Base-by-base conservation (phyloP, 345 rosid species). In the Brassica nigra region DNA sequence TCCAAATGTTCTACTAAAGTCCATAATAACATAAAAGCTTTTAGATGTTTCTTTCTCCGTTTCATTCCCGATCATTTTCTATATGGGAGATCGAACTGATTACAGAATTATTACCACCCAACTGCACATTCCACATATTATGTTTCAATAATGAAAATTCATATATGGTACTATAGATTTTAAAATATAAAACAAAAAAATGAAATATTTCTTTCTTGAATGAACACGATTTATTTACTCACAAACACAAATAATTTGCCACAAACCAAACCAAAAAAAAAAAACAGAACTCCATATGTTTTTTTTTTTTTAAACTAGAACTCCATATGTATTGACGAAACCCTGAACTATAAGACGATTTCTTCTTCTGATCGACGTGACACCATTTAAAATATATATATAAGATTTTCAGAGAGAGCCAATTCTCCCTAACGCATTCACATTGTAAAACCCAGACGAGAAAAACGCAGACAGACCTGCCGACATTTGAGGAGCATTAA, bases 361-460 rank as follows among this genome's bases (percentile, higher is more conserved):
- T 37, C 23, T 77, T 62, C 63, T 69, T 69, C 54, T 47, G 11
- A 18, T 67, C 30, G 27, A 29, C 37, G 39, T 34, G 12, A 63
- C 23, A 27, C 12, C 18, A 11, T 42, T 31, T 8, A 30, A 15
- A 11, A 52, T 14, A 37, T 33, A 75, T 9, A 70, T 33, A 75
- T 9, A 70, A 7, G 2, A 16, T 52, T 2, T 54, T 80, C 44
- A 80, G 61, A 80, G 80, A 64, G 83, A 76, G 66, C 80, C 80
- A 65, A 80, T 80, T 73, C 69, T 80, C 71, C 72, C 80, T 15
- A 70, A 33, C 7, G 83, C 80, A 71, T 70, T 76, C 5, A 70
- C 75, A 72, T 76, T 81, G 58, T 81, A 76, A 71, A 81, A 77
- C 1, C 81, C 78, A 58, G 77, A 61, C 8, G 84, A 71, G 67